A percentile compares a stretch with the other conserved stretches of the same genome.
phyloP scores from a whole-genome alignment of 371 early-diverging fungal genomes.

The Vittaforma corneae region DNA sequence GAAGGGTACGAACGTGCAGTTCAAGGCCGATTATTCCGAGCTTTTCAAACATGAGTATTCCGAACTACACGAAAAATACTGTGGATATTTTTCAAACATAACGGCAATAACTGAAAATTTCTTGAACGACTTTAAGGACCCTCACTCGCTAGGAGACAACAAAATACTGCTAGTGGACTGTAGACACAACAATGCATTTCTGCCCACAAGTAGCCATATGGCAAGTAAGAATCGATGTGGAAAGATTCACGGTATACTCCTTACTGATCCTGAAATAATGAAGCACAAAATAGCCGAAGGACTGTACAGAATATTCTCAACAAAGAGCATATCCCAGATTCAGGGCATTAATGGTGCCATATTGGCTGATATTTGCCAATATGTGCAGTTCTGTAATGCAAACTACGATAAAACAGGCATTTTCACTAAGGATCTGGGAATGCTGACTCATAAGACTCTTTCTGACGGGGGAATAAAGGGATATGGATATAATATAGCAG shows the following conservation, averaged over 20 bases:
- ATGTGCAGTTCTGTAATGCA: too few relatives aligned
- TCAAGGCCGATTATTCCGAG: background rate
- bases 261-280: background rate
- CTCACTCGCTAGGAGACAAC: background rate
- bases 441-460: too few relatives aligned
- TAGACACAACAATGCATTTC: background rate
- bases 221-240: background rate
- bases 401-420: too few relatives aligned
- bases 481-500: too few relatives aligned
- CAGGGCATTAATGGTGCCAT: too few relatives aligned
- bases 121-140: background rate
- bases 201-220: background rate
- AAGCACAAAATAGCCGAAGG: background rate
- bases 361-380: too few relatives aligned
- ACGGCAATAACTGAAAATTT: background rate
- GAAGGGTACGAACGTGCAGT: background rate
- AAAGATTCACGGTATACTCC: background rate
- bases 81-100: background rate
- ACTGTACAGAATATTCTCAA: too few relatives aligned
- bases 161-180: slow-evolving; percentile 1
- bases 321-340: too few relatives aligned
- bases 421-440: too few relatives aligned
- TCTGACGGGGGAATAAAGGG: too few relatives aligned
- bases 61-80: slow-evolving; percentile 4
- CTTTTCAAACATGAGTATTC: background rate